Conservation (phyloP, 768 basidiomycete species). For the Nevesoporus exiguus region DNA sequence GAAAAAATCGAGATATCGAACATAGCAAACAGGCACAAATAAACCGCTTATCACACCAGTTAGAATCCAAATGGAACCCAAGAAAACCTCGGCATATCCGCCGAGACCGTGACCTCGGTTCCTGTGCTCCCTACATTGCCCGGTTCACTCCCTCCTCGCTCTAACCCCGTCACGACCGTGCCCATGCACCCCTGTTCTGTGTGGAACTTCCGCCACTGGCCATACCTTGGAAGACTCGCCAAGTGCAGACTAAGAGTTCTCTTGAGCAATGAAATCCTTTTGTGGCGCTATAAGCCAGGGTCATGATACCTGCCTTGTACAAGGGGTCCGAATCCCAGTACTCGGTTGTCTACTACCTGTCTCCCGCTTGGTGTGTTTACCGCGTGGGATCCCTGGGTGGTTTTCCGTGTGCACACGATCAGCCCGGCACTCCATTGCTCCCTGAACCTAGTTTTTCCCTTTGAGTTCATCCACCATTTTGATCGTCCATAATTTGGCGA, state of each 20-base stretch:
- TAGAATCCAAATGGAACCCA: conserved; percentile 24
- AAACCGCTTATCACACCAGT: conserved; percentile 21
- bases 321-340: background rate
- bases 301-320: background rate
- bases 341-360: background rate
- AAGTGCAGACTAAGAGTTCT: background rate
- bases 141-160: conserved; percentile 4
- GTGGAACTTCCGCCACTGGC: background rate
- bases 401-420: conserved; percentile 1
- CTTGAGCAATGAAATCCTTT: too few species aligned
- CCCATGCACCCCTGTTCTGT: background rate
- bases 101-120: conserved; percentile 15
- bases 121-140: conserved; percentile 19
- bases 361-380: conserved; percentile 9
- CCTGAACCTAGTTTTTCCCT: background rate
- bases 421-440: background rate
- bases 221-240: background rate
- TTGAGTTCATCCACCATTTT: background rate
- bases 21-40: conserved; percentile 25
- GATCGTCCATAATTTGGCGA: too few species aligned
- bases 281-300: too few species aligned
- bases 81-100: conserved; percentile 25
- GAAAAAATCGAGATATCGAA: conserved; percentile 28
- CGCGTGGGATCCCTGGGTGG: conserved; percentile 3
- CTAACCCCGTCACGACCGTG: conserved; percentile 9